Evolutionary conservation across 192 early-diverging fungal species (phyloP), one percentile per base, ranked within the genome.

Genomic region (Oehlia diaphana): DNA sequence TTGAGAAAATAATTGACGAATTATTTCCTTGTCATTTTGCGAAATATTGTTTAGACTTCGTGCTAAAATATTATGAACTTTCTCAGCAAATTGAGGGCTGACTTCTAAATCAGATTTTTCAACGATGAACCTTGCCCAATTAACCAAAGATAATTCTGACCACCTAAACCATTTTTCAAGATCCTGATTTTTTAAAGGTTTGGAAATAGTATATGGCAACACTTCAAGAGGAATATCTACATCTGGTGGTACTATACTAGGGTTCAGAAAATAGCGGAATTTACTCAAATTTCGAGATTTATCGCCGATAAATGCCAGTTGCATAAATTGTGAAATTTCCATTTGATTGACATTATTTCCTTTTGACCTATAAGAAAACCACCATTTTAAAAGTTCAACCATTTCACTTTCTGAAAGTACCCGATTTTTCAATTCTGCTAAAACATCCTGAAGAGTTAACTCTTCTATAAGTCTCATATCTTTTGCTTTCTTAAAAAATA

Each of bases 301-400:
- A 6, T 83, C 75, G 3, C 83, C 75, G 31, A 72, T 31, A 31
- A 14, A 21, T 28, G 26, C 26, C 5, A 72, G 26, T 72, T 31
- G 21, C 44, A 53, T 39, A 14, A 72, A 14, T 13, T 72, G 9
- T 1, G 23, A 10, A 53, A 33, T 10, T 14, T 72, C 44, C 1
- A 9, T 10, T 28, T 10, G 9, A 53, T 26, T 9, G 14, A 23
- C 7, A 13, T 9, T 14, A 31, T 67, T 67, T 70, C 39, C 47
- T 16, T 70, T 78, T n/a, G 78, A 77, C 4, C 81, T 78, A 78
- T 86, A 90, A 23, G 81, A 82, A 14, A 92, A 84, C 92, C 91
- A 95, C 96, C 96, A 97, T 77, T 89, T 87, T 79, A 97, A 81
- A 64, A 94, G 85, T 0, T 88, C 88, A 0, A 92, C 81, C 82